These are phyloP conservation scores for Penicillium carneum DNA, from an alignment of 2,329 filamentous ascomycete species.

Conservation along the genomic window DNA sequence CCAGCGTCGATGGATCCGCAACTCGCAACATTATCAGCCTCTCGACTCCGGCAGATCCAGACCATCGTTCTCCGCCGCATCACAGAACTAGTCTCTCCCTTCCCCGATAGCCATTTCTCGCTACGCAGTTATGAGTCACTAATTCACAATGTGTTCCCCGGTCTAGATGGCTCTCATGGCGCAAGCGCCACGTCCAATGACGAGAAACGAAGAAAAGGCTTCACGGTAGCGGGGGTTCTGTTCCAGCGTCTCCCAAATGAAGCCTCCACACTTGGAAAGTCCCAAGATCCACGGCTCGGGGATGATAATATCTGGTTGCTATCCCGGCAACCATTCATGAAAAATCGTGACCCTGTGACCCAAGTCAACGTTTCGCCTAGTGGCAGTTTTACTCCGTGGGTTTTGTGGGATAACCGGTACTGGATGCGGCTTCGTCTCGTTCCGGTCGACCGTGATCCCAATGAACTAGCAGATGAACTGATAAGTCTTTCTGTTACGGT, in stretches of 20 bases:
- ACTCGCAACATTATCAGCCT: constrained; percentile 20
- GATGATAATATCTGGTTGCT: constrained; percentile 47
- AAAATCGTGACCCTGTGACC: constrained; percentile 34
- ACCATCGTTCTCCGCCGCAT: constrained; percentile 58
- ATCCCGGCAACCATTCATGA: constrained; percentile 49
- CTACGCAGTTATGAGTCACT: constrained; percentile 54
- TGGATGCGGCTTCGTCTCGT: constrained; percentile 60
- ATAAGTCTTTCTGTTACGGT: constrained; percentile 43
- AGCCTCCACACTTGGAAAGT: neutral
- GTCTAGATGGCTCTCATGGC: neutral
- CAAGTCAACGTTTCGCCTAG: constrained; percentile 28
- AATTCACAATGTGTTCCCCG: constrained; percentile 53
- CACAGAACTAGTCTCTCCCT: constrained; percentile 59
- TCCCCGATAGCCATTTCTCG: constrained; percentile 50
- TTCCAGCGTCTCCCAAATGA: constrained; percentile 51
- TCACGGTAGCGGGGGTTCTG: constrained; percentile 59
- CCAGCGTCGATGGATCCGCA: constrained; percentile 21
- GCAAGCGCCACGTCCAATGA: neutral
- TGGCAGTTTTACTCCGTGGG: neutral
- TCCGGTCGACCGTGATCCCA: constrained; percentile 2
- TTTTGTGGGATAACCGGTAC: constrained; percentile 63
- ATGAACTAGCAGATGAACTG: constrained; percentile 4
- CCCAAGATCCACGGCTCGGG: neutral
- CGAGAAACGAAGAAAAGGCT: constrained; percentile 49
- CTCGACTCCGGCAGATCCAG: constrained; percentile 43